These are phyloP conservation scores for Pichia sp. DNA, from an alignment of 1,139 yeast species.

Conservation along the genomic window DNA sequence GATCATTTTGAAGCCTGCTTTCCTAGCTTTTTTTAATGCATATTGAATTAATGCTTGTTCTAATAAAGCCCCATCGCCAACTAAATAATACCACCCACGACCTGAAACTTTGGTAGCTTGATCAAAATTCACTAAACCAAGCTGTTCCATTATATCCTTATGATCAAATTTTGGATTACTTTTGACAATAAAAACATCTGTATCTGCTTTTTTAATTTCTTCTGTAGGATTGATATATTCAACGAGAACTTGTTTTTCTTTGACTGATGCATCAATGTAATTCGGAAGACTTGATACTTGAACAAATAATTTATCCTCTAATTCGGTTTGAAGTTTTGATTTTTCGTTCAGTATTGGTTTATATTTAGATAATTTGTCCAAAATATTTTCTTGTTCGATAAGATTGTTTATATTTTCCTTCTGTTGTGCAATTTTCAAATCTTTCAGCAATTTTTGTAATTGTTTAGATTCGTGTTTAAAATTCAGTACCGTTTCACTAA, in stretches of 20 bases:
- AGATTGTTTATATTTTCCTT: conserved; percentile 10
- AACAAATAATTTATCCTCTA: conserved; percentile 35
- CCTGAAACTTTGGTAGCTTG: conserved; percentile 77
- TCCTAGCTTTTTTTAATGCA: conserved; percentile 60
- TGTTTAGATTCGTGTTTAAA: conserved; percentile 19
- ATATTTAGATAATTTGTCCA: conserved; percentile 16
- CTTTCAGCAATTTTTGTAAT: conserved; percentile 16
- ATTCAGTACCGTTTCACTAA: conserved; percentile 12
- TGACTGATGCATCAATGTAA: conserved; percentile 47
- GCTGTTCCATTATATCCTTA: conserved; percentile 52
- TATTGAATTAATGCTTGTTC: conserved; percentile 89
- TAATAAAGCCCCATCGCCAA: conserved; percentile 81
- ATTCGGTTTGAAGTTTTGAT: conserved; percentile 28
- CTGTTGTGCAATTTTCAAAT: conserved; percentile 16
- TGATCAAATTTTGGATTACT: conserved; percentile 43
- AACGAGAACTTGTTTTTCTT: conserved; percentile 42
- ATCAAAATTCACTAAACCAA: conserved; percentile 62
- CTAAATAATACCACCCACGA: conserved; percentile 78
- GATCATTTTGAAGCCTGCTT: conserved; percentile 61
- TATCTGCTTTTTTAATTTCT: conserved; percentile 11
- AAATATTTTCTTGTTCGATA: conserved; percentile 8
- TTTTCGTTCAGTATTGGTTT: conserved; percentile 27
- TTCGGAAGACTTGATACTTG: conserved; percentile 64
- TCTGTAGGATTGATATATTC: conserved; percentile 43
- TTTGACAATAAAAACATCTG: conserved; percentile 16